Conservation (phyloP, 345 rosid genomes). For the Brassica juncea region DNA sequence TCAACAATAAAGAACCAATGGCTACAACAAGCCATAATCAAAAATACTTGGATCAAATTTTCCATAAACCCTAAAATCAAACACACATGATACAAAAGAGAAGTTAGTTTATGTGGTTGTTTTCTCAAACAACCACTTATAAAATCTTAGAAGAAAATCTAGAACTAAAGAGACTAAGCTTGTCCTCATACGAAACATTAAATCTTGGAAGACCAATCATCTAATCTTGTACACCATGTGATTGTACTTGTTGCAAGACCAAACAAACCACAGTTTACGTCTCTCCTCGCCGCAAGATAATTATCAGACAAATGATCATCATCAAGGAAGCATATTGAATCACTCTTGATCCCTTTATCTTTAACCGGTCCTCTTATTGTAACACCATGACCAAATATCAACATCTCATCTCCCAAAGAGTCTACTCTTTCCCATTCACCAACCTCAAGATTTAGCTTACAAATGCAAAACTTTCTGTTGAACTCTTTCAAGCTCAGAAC, state of each 20-base stretch:
- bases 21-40: neutral
- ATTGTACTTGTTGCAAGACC: conserved; percentile 18
- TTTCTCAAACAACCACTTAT: no score
- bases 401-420: conserved; percentile 14
- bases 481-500: neutral
- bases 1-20: neutral
- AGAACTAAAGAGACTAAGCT: neutral
- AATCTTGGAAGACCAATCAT: neutral
- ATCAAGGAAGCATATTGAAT: conserved; percentile 3
- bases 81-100: neutral
- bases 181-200: conserved; percentile 17
- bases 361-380: neutral
- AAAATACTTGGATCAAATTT: neutral
- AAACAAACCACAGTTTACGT: neutral
- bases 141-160: neutral
- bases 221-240: neutral
- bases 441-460: neutral
- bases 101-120: neutral
- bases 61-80: neutral
- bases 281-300: neutral
- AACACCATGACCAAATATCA: conserved; percentile 13
- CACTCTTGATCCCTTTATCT: neutral
- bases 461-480: neutral
- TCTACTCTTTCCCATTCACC: conserved; percentile 5
- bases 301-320: neutral